Conservation (phyloP, 805 yeast genomes). For the Nakazawaea wyomingensis region DNA sequence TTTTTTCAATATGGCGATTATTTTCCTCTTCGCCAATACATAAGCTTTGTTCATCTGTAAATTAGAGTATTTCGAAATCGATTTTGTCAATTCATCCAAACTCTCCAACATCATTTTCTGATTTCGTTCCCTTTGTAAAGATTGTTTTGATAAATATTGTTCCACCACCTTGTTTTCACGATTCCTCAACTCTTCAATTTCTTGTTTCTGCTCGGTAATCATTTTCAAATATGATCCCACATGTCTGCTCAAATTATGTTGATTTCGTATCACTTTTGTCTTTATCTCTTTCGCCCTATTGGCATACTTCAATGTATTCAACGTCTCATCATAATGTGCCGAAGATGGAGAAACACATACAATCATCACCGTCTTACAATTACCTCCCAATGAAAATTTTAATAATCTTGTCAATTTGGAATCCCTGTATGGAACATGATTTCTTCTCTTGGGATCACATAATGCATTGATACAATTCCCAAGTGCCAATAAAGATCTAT, state of each 20-base stretch:
- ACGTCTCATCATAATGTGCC: slow-evolving; percentile 86
- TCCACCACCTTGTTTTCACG: slow-evolving; percentile 45
- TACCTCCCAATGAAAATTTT: slow-evolving; percentile 88
- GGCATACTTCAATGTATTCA: slow-evolving; percentile 87
- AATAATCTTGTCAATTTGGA: slow-evolving; percentile 83
- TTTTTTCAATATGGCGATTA: slow-evolving; percentile 19
- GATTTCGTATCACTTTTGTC: slow-evolving; percentile 71
- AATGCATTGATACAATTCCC: slow-evolving; percentile 94
- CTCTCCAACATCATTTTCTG: slow-evolving; percentile 34
- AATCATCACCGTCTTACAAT: slow-evolving; percentile 93
- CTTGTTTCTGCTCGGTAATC: slow-evolving; percentile 76
- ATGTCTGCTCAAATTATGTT: slow-evolving; percentile 72
- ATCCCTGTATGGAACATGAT: slow-evolving; percentile 87
- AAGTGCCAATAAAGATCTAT: slow-evolving; percentile 78
- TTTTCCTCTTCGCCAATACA: slow-evolving; percentile 40
- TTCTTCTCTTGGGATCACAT: slow-evolving; percentile 61
- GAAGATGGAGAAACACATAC: slow-evolving; percentile 89
- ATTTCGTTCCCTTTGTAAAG: slow-evolving; percentile 32
- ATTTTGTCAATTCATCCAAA: slow-evolving; percentile 34
- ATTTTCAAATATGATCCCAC: slow-evolving; percentile 79
- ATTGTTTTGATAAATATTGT: slow-evolving; percentile 30
- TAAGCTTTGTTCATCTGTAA: slow-evolving; percentile 39
- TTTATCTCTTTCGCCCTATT: slow-evolving; percentile 87
- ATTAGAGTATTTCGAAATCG: slow-evolving; percentile 37
- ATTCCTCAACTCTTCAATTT: slow-evolving; percentile 60